phyloP scores from a whole-genome alignment of 768 basidiomycete species.

The Serendipita vermifera region DNA sequence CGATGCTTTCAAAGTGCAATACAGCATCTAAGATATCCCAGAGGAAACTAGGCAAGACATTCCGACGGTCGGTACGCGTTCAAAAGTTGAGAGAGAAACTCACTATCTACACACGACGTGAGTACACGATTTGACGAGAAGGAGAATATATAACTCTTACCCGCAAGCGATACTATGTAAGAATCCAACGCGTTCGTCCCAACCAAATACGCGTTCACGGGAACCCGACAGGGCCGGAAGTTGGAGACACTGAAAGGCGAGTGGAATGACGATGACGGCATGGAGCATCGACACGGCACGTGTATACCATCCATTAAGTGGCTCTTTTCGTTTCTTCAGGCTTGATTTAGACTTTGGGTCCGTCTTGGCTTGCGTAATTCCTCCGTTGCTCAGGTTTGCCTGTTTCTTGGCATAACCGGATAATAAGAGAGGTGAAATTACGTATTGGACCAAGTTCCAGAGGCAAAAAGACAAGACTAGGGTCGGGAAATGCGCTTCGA shows the following conservation, averaged over 20 bases:
- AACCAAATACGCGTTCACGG: slow-evolving; percentile 60
- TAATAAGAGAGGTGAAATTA: neutral
- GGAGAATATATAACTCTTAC: slow-evolving; percentile 28
- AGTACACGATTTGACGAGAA: neutral
- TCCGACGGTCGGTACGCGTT: neutral
- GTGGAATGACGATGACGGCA: slow-evolving; percentile 50
- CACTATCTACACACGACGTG: slow-evolving; percentile 9
- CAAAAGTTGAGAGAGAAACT: neutral
- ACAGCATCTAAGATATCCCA: slow-evolving; percentile 68
- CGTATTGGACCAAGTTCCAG: neutral
- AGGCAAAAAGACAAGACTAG: neutral
- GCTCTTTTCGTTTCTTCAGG: slow-evolving; percentile 14
- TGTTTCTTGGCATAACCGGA: neutral
- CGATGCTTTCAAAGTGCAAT: slow-evolving; percentile 52
- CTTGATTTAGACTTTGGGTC: neutral
- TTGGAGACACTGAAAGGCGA: slow-evolving; percentile 43
- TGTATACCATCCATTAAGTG: slow-evolving; percentile 22
- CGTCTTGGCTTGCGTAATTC: neutral
- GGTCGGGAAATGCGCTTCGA: neutral
- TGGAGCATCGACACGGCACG: slow-evolving; percentile 65
- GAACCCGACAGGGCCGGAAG: slow-evolving; percentile 30
- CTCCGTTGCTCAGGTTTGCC: neutral
- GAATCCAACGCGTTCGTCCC: slow-evolving; percentile 44
- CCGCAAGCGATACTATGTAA: slow-evolving; percentile 59
- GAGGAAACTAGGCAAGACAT: slow-evolving; percentile 44